phyloP scores from a whole-genome alignment of 2,329 filamentous ascomycete genomes.

The Aspergillus bombycis region DNA sequence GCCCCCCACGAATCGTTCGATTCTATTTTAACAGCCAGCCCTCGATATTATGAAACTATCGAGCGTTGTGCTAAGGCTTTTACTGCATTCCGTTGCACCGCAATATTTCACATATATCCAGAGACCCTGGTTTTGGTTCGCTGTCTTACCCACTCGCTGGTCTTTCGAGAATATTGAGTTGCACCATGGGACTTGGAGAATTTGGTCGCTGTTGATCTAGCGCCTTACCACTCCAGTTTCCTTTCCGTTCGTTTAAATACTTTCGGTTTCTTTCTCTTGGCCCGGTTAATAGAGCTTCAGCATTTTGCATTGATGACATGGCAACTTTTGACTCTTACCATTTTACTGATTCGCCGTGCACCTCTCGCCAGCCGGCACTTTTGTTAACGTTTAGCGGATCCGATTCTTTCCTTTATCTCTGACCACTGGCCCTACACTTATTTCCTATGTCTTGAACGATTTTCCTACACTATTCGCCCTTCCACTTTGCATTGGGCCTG shows the following conservation, averaged over 20 bases:
- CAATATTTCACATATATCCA: background rate
- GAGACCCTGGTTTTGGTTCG: background rate
- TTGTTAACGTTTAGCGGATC: conserved; percentile 4
- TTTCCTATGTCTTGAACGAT: conserved; percentile 25
- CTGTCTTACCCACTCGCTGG: background rate
- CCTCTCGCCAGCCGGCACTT: background rate
- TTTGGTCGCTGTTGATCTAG: background rate
- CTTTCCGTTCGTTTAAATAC: conserved; percentile 24
- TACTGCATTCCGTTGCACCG: background rate
- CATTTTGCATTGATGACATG: conserved; percentile 14
- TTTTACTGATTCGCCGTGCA: background rate
- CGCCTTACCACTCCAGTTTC: conserved; percentile 8
- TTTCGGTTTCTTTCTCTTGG: conserved; percentile 15
- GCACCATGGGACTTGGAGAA: background rate
- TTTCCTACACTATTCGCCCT: conserved; percentile 16
- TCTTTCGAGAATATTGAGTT: conserved; percentile 8
- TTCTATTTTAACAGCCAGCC: conserved; percentile 16
- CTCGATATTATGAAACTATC: conserved; percentile 24
- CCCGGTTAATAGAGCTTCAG: conserved; percentile 7
- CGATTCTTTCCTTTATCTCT: conserved; percentile 16
- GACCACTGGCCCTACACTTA: conserved; percentile 17
- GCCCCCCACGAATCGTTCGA: background rate
- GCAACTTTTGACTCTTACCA: conserved; percentile 2
- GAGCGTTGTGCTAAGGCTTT: conserved; percentile 6
- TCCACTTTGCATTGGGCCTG: conserved; percentile 19